phyloP scores from a whole-genome alignment of 371 early-diverging fungal species.

The Mucor indicus region DNA sequence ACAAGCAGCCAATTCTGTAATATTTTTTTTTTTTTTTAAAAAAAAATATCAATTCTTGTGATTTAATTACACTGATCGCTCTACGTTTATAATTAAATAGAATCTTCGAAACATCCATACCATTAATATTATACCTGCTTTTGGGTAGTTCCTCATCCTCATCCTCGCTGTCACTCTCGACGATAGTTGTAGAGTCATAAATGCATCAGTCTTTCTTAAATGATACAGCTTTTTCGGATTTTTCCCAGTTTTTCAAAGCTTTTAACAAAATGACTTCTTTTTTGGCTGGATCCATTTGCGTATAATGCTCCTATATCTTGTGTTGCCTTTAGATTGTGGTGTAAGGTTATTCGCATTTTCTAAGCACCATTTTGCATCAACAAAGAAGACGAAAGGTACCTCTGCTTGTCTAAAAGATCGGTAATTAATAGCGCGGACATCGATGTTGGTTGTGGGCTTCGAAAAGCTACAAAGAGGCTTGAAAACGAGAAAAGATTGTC shows the following conservation, averaged over 20 bases:
- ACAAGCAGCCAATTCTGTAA: conserved; percentile 3
- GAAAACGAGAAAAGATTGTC: too few species aligned
- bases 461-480: too few species aligned
- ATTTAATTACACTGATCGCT: not conserved
- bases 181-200: not conserved
- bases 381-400: too few species aligned
- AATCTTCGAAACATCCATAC: conserved; percentile 2
- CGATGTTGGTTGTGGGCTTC: too few species aligned
- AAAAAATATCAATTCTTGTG: not conserved
- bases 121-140: not conserved
- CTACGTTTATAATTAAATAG: not conserved
- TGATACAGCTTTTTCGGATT: conserved; percentile 3
- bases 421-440: too few species aligned
- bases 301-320: not conserved
- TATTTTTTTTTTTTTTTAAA: conserved; percentile 2
- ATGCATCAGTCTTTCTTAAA: not conserved
- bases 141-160: not conserved
- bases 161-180: not conserved
- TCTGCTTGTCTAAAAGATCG: too few species aligned
- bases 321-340: not conserved
- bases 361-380: not conserved
- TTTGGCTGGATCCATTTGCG: not conserved
- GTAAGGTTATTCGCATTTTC: conserved; percentile 1
- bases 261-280: not conserved
- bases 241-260: not conserved